Evolutionary conservation across 2,329 filamentous ascomycete genomes (phyloP), one percentile per base, ranked within the genome.

Genomic region (Xylariaceae sp.): DNA sequence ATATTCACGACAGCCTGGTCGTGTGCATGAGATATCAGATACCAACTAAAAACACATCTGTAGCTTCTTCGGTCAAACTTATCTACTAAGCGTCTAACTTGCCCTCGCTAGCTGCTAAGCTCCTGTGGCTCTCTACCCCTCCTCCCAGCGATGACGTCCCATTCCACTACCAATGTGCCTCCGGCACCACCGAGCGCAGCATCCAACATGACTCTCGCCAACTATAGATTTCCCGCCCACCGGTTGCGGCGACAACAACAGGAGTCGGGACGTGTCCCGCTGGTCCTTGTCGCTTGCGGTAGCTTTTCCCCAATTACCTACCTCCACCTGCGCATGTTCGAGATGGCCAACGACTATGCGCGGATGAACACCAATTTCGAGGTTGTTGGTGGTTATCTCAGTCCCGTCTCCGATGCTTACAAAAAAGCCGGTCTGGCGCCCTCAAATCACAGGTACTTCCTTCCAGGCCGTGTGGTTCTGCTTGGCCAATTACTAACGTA

Each of bases 271-370:
- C 83, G 81, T 67, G 84, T 77, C 24, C 85, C 86, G 11, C 77
- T 89, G 33, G 83, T 88, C 6, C 80, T 89, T 48, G 84, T 89
- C 46, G 86, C 86, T 41, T 89, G 86, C 65, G 86, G 84, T 44
- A 84, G 81, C 66, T 92, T 91, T 74, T 89, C 86, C 0, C 89
- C 88, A 15, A 84, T 88, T 43, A 89, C 87, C 6, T 89, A 88
- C 66, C 79, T 92, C 23, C 89, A 93, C 69, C 76, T 94, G 58
- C 86, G 89, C 69, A 93, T 95, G 88, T 93, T 94, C 68, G 88
- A 61, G 55, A 62, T 95, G 85, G 89, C 89, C 1, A 83, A 85
- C 63, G 89, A 94, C 73, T 92, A 88, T 72, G 86, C 86, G 62
- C 85, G 86, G 60, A 87, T 88, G 71, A 86, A 85, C 69, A 86